Percentiles rank a stretch among this genome's conserved stretches.
phyloP scores from a whole-genome alignment of 768 basidiomycete species.

The Amanita thiersii region DNA sequence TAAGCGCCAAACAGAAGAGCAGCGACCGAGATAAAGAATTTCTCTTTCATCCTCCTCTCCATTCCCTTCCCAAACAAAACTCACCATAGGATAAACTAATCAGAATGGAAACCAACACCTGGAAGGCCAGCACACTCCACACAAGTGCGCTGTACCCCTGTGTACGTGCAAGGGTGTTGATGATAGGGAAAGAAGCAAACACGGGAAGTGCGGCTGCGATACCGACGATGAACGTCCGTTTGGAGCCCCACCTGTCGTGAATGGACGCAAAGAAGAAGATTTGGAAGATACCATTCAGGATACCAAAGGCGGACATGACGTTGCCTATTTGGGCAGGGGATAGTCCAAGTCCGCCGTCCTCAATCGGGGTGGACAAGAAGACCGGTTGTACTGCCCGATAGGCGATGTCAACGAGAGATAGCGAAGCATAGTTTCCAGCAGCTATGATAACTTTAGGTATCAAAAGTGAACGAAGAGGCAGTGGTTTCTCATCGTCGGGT shows the following conservation, averaged over 20 bases:
- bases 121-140: conserved; percentile 42
- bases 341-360: conserved; percentile 65
- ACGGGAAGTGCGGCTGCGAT: conserved; percentile 42
- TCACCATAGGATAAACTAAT: conserved; percentile 51
- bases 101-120: conserved; percentile 37
- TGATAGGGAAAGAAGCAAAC: conserved; percentile 53
- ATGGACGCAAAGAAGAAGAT: conserved; percentile 56
- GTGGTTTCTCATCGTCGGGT: conserved; percentile 25
- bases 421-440: conserved; percentile 54
- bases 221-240: conserved; percentile 46
- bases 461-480: conserved; percentile 44
- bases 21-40: not conserved
- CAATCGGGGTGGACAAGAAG: conserved; percentile 65
- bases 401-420: conserved; percentile 62
- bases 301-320: conserved; percentile 51
- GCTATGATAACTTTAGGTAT: conserved; percentile 50
- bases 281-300: conserved; percentile 59
- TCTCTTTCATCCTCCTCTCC: too few relatives aligned
- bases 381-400: conserved; percentile 61
- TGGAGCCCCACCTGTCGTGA: conserved; percentile 55
- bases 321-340: conserved; percentile 57
- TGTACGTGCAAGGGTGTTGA: conserved; percentile 44
- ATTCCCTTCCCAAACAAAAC: too few relatives aligned
- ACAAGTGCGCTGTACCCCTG: conserved; percentile 39
- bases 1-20: not conserved